A percentile compares a stretch with the other conserved stretches of the same genome.
Conservation (phyloP, 495 filamentous ascomycete genomes). For the Penicillium manginii region DNA sequence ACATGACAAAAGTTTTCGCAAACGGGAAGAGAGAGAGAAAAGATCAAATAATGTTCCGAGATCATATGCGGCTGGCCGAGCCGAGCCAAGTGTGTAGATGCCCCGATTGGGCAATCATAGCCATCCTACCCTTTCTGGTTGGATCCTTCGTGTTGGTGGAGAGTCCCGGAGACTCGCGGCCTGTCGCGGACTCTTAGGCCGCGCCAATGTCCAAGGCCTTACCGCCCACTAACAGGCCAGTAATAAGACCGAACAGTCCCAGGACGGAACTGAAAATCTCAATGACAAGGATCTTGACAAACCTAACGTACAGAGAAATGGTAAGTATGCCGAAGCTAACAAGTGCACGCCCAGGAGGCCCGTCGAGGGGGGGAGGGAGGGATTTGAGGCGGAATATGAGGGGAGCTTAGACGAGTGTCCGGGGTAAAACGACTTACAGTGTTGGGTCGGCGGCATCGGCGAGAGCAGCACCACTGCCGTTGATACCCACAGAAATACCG, state of each 20-base stretch:
- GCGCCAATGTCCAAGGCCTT: constrained; percentile 77
- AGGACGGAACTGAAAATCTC: constrained; percentile 99
- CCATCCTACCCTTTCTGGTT: constrained; percentile 5
- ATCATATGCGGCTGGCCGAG: constrained; percentile 17
- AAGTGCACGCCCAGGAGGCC: too few relatives aligned
- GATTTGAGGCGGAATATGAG: not conserved
- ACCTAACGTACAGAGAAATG: constrained; percentile 55
- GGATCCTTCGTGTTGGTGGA: not conserved
- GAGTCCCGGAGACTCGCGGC: constrained; percentile 2
- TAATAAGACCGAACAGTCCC: constrained; percentile 95
- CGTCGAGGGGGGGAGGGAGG: not conserved
- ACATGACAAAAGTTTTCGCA: constrained; percentile 21
- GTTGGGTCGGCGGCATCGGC: constrained; percentile 94
- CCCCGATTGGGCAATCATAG: constrained; percentile 12
- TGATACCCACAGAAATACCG: constrained; percentile 96
- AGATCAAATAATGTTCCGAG: constrained; percentile 11
- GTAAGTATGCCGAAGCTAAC: constrained; percentile 12
- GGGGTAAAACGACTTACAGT: constrained; percentile 61
- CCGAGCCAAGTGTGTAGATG: constrained; percentile 5
- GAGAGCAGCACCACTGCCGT: constrained; percentile 92
- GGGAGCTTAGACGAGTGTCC: constrained; percentile 7
- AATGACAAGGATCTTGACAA: constrained; percentile 98
- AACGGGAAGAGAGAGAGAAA: constrained; percentile 20
- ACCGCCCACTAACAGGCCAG: constrained; percentile 83
- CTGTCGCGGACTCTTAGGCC: constrained; percentile 26